Evolutionary conservation across 768 basidiomycete species (phyloP).

Genomic region (Boletus patriciae): DNA sequence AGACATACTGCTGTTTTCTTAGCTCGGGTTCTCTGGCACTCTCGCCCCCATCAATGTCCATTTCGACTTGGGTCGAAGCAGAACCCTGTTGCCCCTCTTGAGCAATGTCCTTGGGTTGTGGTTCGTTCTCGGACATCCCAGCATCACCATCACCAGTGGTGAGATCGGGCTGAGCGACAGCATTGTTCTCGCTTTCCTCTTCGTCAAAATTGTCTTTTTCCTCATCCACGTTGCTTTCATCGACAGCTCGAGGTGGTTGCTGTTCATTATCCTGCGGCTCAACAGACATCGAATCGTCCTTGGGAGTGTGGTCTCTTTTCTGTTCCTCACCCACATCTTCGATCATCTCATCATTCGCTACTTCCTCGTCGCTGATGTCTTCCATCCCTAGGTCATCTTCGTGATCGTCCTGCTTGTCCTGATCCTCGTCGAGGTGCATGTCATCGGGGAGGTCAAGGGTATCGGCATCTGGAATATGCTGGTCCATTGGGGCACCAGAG

Average conservation of each 20-base stretch:
- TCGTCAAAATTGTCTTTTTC: constrained; percentile 35
- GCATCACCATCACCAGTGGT: constrained; percentile 26
- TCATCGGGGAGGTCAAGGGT: constrained; percentile 90
- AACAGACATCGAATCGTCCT: constrained; percentile 23
- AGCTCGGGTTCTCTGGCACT: constrained; percentile 25
- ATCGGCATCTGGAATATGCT: constrained; percentile 74
- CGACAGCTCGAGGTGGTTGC: constrained; percentile 16
- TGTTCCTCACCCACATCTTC: constrained; percentile 20
- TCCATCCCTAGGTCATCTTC: constrained; percentile 35
- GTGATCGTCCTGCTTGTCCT: constrained; percentile 29
- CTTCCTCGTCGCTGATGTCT: constrained; percentile 37
- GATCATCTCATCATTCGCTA: constrained; percentile 27
- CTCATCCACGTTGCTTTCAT: constrained; percentile 16
- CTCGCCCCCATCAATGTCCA: constrained; percentile 18
- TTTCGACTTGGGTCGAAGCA: constrained; percentile 15
- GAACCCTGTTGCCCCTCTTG: constrained; percentile 25
- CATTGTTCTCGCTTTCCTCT: constrained; percentile 25
- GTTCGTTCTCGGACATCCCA: constrained; percentile 16
- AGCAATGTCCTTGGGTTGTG: constrained; percentile 18
- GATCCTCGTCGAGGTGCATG: constrained; percentile 55
- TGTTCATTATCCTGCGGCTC: constrained; percentile 27
- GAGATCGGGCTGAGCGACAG: constrained; percentile 40
- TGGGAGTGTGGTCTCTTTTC: constrained; percentile 6
- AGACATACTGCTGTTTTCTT: neutral
- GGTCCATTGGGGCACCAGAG: constrained; percentile 70